A percentile compares a stretch with the other conserved stretches of the same genome.
Conservation (phyloP, 441 rosid genomes). For the Sinapis alba region DNA sequence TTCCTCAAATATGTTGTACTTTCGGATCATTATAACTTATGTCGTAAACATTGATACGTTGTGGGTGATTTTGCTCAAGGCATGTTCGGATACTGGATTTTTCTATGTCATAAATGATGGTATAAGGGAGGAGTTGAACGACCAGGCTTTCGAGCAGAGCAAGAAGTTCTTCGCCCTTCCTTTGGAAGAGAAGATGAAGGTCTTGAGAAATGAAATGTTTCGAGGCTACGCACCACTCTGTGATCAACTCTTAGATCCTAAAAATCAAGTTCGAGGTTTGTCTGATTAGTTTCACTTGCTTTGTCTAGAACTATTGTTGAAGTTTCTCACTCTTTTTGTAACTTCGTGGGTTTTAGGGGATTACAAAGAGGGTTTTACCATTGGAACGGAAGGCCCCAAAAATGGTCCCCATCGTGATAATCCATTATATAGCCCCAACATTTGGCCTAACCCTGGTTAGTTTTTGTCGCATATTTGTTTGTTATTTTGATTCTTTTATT, state of each 20-base stretch:
- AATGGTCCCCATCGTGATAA: slow-evolving; percentile 44
- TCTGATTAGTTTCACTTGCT: background rate
- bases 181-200: slow-evolving; percentile 66
- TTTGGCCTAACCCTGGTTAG: slow-evolving; percentile 58
- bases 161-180: slow-evolving; percentile 65
- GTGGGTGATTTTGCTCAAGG: background rate
- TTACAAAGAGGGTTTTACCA: slow-evolving; percentile 40
- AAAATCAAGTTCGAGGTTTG: slow-evolving; percentile 13
- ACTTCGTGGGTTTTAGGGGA: slow-evolving; percentile 58
- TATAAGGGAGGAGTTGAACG: slow-evolving; percentile 70
- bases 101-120: slow-evolving; percentile 89
- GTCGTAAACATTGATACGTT: background rate
- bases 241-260: background rate
- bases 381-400: slow-evolving; percentile 48
- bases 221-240: slow-evolving; percentile 2
- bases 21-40: background rate
- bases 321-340: background rate
- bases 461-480: background rate
- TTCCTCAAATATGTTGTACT: background rate
- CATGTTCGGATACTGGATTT: slow-evolving; percentile 32
- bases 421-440: slow-evolving; percentile 77
- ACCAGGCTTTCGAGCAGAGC: slow-evolving; percentile 73
- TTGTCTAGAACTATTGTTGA: background rate
- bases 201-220: slow-evolving; percentile 38
- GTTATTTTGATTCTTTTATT: background rate